A percentile compares a stretch with the other conserved stretches of the same genome.
These are phyloP conservation scores for Globisporangium polare DNA, from an alignment of 352 stramenopile species.

Conservation along the genomic window DNA sequence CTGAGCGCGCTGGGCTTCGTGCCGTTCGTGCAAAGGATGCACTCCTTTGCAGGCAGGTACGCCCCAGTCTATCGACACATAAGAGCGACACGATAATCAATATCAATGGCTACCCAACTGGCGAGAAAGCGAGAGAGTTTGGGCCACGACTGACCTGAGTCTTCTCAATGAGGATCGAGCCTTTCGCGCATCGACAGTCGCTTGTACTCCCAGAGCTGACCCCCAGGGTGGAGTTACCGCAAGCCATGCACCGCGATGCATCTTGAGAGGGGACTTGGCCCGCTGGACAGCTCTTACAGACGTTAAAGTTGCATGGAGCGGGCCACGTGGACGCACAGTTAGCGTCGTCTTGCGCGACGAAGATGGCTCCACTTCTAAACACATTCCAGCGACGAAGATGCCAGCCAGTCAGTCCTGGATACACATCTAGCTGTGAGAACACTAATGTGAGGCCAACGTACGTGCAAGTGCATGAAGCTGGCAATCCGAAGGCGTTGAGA, in stretches of 20 bases:
- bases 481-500: constrained; percentile 20
- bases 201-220: constrained; percentile 15
- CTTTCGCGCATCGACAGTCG: constrained; percentile 49
- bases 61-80: constrained; percentile 32
- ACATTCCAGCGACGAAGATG: background rate
- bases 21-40: constrained; percentile 39
- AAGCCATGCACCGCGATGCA: constrained; percentile 42
- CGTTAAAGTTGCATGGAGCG: constrained; percentile 44
- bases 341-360: constrained; percentile 22
- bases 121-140: background rate
- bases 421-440: background rate
- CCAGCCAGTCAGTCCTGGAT: background rate
- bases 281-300: constrained; percentile 33
- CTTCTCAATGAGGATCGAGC: constrained; percentile 54
- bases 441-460: background rate
- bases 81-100: background rate
- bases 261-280: constrained; percentile 42
- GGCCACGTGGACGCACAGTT: constrained; percentile 60
- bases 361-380: constrained; percentile 19
- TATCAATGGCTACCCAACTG: background rate
- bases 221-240: constrained; percentile 58
- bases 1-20: constrained; percentile 27
- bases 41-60: constrained; percentile 60
- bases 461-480: constrained; percentile 41
- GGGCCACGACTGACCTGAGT: constrained; percentile 22